phyloP scores from a whole-genome alignment of 495 filamentous ascomycete species.

The Chaetomium fimeti region DNA sequence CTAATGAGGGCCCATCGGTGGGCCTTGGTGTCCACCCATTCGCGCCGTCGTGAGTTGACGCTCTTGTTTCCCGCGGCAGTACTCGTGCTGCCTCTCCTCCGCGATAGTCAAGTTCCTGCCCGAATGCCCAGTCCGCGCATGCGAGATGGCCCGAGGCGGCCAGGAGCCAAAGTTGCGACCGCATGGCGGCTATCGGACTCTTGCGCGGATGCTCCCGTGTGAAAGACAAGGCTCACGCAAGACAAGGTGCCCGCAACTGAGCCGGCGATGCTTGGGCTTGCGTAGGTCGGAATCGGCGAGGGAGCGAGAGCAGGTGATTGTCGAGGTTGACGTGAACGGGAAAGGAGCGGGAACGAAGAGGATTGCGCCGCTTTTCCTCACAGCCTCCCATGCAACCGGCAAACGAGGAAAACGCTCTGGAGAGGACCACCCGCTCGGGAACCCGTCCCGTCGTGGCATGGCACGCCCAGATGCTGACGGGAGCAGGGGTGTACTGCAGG shows the following conservation, averaged over 20 bases:
- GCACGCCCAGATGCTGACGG: conserved; percentile 5
- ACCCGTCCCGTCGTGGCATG: conserved; percentile 10
- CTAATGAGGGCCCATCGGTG: conserved; percentile 12
- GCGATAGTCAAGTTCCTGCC: neutral
- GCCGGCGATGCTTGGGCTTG: neutral
- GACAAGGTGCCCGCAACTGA: neutral
- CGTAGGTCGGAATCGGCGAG: neutral
- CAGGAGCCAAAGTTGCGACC: conserved; percentile 14
- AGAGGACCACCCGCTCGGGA: neutral
- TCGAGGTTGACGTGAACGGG: neutral
- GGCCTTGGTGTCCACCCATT: conserved; percentile 23
- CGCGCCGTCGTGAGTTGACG: conserved; percentile 13
- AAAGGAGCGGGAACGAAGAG: neutral
- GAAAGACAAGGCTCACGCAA: neutral
- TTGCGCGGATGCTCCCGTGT: neutral
- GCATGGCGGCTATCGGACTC: conserved; percentile 10
- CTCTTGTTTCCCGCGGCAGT: conserved; percentile 13
- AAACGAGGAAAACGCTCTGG: neutral
- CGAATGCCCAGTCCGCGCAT: conserved; percentile 9
- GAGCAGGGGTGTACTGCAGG: neutral
- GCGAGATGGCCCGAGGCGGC: conserved; percentile 6
- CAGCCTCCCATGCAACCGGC: neutral
- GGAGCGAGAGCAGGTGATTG: neutral
- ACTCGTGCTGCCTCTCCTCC: neutral
- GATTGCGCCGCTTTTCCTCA: neutral